Evolutionary conservation across 257 asterid species (phyloP).

Genomic region (Solanum boliviense): DNA sequence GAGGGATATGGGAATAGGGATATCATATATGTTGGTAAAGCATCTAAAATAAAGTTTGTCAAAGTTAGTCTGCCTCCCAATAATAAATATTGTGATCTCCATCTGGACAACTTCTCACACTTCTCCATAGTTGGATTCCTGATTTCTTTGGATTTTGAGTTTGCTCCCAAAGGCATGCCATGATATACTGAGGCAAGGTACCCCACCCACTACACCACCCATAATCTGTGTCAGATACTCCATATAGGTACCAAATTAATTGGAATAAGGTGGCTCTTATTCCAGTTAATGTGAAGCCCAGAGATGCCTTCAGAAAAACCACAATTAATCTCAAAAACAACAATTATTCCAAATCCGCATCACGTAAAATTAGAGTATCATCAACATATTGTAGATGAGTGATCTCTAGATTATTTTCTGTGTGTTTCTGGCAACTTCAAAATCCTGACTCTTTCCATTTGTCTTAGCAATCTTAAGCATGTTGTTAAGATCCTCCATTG

Average conservation of each 20-base stretch:
- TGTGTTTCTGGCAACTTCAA: not conserved
- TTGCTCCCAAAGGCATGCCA: not conserved
- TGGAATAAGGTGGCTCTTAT: not conserved
- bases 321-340: not conserved
- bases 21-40: not conserved
- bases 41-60: not conserved
- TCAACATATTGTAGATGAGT: not conserved
- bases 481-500: not conserved
- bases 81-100: not conserved
- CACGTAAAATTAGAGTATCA: not conserved
- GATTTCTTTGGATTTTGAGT: not conserved
- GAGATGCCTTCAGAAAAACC: not conserved
- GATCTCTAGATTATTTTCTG: not conserved
- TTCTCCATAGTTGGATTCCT: not conserved
- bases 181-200: not conserved
- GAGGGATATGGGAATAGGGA: not conserved
- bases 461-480: not conserved
- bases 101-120: not conserved
- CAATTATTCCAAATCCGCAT: not conserved
- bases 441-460: not conserved
- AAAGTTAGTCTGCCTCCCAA: not conserved
- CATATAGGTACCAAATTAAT: not conserved
- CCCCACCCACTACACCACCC: not conserved
- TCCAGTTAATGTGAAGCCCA: not conserved
- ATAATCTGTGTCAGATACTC: not conserved